Conservation (phyloP, 805 yeast species). For the Gaillardinia entomophila region DNA sequence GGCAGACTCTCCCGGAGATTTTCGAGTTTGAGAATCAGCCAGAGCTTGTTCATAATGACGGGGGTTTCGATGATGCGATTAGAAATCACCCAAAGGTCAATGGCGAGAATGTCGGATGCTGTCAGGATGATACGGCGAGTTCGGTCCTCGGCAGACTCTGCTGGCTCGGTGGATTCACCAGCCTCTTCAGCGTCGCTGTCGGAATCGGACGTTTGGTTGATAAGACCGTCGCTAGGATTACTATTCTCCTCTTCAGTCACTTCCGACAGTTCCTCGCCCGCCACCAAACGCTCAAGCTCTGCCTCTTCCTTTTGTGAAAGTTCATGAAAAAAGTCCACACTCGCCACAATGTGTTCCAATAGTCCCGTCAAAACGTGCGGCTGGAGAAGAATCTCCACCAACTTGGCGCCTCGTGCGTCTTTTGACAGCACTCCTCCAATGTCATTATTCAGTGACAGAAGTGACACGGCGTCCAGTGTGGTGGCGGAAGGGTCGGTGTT, state of each 20-base stretch:
- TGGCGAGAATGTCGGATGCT: constrained; percentile 34
- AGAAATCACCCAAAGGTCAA: constrained; percentile 38
- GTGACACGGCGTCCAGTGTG: constrained; percentile 25
- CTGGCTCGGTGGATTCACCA: constrained; percentile 5
- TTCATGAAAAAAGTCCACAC: constrained; percentile 41
- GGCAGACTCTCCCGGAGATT: constrained; percentile 33
- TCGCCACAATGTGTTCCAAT: constrained; percentile 56
- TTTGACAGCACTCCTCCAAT: constrained; percentile 16
- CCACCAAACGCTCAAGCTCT: constrained; percentile 12
- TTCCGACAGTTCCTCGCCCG: constrained; percentile 8
- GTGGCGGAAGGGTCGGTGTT: constrained; percentile 1
- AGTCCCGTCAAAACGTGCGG: constrained; percentile 67
- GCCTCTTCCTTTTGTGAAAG: constrained; percentile 16
- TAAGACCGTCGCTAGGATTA: background rate
- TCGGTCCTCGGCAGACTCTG: constrained; percentile 28
- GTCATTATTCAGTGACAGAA: constrained; percentile 30
- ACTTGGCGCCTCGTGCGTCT: constrained; percentile 41
- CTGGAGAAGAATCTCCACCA: constrained; percentile 74
- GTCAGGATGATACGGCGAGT: constrained; percentile 33
- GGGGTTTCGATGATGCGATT: constrained; percentile 40
- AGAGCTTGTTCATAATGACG: constrained; percentile 31
- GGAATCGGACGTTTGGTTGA: constrained; percentile 1
- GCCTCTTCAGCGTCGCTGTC: constrained; percentile 8
- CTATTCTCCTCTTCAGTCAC: constrained; percentile 3
- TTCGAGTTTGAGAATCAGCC: constrained; percentile 32